phyloP scores from a whole-genome alignment of 2,329 filamentous ascomycete species.

The Botrytis byssoidea region DNA sequence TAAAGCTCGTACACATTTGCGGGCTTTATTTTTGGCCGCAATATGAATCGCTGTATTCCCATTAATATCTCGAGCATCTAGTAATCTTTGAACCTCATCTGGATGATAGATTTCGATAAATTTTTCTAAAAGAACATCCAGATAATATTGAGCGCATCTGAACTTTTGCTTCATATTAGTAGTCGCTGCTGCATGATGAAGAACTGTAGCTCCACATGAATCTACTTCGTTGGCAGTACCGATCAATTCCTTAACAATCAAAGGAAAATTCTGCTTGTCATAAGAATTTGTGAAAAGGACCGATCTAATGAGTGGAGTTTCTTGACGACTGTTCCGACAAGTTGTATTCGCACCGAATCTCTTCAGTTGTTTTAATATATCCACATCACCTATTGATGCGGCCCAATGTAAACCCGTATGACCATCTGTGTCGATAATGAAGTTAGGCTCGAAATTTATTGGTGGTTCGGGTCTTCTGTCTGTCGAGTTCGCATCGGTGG shows the following conservation, averaged over 20 bases:
- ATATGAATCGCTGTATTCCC: constrained; percentile 83
- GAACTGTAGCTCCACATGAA: constrained; percentile 78
- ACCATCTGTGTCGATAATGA: constrained; percentile 87
- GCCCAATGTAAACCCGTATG: constrained; percentile 97
- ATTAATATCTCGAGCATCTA: constrained; percentile 80
- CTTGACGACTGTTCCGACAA: constrained; percentile 68
- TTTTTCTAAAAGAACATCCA: constrained; percentile 86
- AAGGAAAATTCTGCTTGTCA: constrained; percentile 87
- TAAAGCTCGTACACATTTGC: constrained; percentile 82
- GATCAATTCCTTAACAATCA: constrained; percentile 78
- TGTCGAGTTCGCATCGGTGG: constrained; percentile 60
- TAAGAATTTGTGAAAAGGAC: constrained; percentile 97
- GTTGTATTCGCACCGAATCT: constrained; percentile 73
- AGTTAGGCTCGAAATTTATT: constrained; percentile 81
- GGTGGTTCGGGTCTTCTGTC: constrained; percentile 72
- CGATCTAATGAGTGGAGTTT: constrained; percentile 91
- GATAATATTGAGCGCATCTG: constrained; percentile 86
- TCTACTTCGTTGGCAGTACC: constrained; percentile 79
- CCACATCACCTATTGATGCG: constrained; percentile 92
- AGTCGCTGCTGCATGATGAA: constrained; percentile 90
- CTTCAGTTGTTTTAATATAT: constrained; percentile 85
- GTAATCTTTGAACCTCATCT: constrained; percentile 70
- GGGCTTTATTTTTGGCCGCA: constrained; percentile 77
- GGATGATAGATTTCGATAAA: constrained; percentile 75
- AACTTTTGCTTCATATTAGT: constrained; percentile 82